Conservation (phyloP, 148 eudicot genomes). For the Chenopodium berlandieri region DNA sequence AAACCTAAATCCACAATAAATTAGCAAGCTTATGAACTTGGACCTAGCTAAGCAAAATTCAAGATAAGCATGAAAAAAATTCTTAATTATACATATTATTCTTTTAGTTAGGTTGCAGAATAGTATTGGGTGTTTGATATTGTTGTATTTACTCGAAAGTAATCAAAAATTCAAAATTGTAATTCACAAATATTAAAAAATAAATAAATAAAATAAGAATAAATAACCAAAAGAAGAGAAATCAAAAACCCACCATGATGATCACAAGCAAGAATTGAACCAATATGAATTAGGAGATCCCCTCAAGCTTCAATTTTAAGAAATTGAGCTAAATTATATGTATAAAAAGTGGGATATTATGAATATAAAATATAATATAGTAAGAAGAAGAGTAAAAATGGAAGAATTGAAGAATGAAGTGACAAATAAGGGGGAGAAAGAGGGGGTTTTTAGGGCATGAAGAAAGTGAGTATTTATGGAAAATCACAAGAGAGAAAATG, state of each 20-base stretch:
- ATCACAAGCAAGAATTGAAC: conserved; percentile 17
- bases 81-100: no score
- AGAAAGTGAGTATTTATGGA: conserved; percentile 65
- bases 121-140: no score
- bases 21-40: neutral
- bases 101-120: no score
- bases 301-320: neutral
- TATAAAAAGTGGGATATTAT: no score
- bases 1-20: neutral
- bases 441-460: conserved; percentile 34
- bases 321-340: no score
- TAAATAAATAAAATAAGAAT: no score
- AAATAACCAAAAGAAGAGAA: no score
- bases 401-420: conserved; percentile 20
- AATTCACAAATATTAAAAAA: neutral
- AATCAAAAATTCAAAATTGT: conserved; percentile 11
- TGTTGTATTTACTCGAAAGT: neutral
- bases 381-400: neutral
- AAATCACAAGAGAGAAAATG: conserved; percentile 48
- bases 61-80: neutral
- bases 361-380: no score
- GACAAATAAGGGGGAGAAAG: conserved; percentile 26
- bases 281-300: conserved; percentile 10
- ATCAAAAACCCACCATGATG: conserved; percentile 58
- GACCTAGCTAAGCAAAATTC: neutral